These are phyloP conservation scores for Sugiyamaella boreocaroliniensis DNA, from an alignment of 805 yeast genomes.

Conservation along the genomic window DNA sequence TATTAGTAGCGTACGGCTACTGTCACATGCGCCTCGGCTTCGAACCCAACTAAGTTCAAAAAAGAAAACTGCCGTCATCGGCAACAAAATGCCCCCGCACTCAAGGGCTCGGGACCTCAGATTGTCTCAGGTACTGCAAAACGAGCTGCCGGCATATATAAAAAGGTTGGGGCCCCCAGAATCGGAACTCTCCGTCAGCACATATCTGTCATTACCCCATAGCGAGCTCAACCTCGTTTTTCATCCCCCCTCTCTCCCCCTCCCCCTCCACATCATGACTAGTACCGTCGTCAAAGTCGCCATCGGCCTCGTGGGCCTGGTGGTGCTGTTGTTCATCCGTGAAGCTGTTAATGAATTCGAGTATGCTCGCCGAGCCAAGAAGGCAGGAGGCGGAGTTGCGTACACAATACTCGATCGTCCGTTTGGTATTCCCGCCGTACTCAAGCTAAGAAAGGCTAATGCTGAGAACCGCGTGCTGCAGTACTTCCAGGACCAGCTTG, in stretches of 20 bases:
- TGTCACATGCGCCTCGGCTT: too few relatives aligned
- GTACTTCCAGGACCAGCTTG: conserved; percentile 3
- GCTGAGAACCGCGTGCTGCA: conserved; percentile 4
- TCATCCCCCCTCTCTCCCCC: too few relatives aligned
- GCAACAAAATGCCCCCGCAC: too few relatives aligned
- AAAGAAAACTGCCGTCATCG: too few relatives aligned
- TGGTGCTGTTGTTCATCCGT: conserved; percentile 3
- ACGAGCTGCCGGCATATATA: too few relatives aligned
- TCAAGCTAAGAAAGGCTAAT: conserved; percentile 1
- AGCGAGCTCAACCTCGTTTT: background rate
- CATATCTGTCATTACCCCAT: background rate
- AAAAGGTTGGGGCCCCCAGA: too few relatives aligned
- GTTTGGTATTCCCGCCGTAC: conserved; percentile 4
- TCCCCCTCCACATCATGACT: background rate
- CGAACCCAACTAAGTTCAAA: too few relatives aligned
- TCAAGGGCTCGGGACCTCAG: too few relatives aligned
- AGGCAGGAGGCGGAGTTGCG: conserved; percentile 6
- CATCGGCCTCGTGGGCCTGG: conserved; percentile 1
- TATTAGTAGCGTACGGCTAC: too few relatives aligned
- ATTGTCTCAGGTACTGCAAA: too few relatives aligned
- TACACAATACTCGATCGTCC: conserved; percentile 5
- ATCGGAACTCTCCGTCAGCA: too few relatives aligned
- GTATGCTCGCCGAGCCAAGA: conserved; percentile 4
- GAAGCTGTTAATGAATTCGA: conserved; percentile 1
- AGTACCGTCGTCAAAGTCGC: background rate